These are phyloP conservation scores for Penicillium chermesinum DNA, from an alignment of 495 filamentous ascomycete species.

Conservation along the genomic window DNA sequence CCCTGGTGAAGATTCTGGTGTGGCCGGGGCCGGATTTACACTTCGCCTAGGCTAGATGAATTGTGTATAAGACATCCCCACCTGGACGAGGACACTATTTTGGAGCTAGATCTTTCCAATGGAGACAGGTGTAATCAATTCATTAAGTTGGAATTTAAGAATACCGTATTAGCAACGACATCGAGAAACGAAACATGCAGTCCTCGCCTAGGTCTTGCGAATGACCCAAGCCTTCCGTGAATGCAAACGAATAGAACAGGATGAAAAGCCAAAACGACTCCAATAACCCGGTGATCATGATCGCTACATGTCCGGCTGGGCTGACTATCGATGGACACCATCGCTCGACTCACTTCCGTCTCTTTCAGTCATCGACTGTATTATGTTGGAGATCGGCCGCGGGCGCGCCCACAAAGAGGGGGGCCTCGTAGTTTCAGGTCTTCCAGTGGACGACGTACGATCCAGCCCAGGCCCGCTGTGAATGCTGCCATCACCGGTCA, in stretches of 20 bases:
- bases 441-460: conserved; percentile 12
- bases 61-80: too few species aligned
- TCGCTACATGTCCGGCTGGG: neutral
- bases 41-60: conserved; percentile 65
- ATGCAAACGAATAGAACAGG: too few species aligned
- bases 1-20: conserved; percentile 60
- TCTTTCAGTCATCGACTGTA: conserved; percentile 5
- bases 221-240: too few species aligned
- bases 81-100: too few species aligned
- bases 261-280: neutral
- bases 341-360: conserved; percentile 16
- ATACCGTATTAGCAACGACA: too few species aligned
- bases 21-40: conserved; percentile 78
- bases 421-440: conserved; percentile 9
- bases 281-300: neutral
- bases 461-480: conserved; percentile 21
- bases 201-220: too few species aligned
- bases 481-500: conserved; percentile 19
- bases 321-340: neutral
- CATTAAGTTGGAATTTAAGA: too few species aligned
- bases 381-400: neutral
- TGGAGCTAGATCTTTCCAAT: too few species aligned
- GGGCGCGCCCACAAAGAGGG: neutral
- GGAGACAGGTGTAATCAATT: neutral
- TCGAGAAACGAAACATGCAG: too few species aligned